phyloP scores from a whole-genome alignment of 257 asterid species.

The Fraxinus pennsylvanica region DNA sequence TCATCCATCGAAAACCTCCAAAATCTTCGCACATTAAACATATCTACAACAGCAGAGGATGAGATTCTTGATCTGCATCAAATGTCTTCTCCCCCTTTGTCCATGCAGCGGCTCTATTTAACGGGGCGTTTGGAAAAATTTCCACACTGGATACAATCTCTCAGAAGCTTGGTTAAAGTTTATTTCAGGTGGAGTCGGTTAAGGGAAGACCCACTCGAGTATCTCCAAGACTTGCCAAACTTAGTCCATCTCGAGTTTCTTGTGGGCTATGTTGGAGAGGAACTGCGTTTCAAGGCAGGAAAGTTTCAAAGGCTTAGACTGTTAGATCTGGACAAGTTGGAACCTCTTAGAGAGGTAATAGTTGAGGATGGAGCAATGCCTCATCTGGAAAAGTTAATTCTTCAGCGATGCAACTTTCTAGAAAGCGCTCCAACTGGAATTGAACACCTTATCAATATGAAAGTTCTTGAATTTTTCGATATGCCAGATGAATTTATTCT shows the following conservation, averaged over 20 bases:
- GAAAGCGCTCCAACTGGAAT: constrained; percentile 28
- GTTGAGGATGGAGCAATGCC: constrained; percentile 32
- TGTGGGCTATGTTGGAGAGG: constrained; percentile 20
- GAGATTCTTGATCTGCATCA: constrained; percentile 28
- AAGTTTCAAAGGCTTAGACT: constrained; percentile 27
- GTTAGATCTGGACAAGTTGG: constrained; percentile 19
- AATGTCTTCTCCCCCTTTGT: constrained; percentile 11
- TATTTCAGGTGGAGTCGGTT: constrained; percentile 21
- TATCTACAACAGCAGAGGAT: constrained; percentile 13
- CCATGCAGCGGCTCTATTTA: constrained; percentile 26
- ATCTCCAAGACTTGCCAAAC: constrained; percentile 35
- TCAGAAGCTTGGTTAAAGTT: constrained; percentile 22
- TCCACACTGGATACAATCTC: constrained; percentile 32
- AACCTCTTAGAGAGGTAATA: constrained; percentile 7
- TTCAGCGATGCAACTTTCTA: constrained; percentile 22
- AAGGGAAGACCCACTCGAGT: constrained; percentile 25
- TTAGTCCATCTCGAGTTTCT: constrained; percentile 26
- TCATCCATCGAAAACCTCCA: constrained; percentile 20
- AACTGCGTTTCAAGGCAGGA: constrained; percentile 25
- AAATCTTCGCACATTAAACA: constrained; percentile 16
- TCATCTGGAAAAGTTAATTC: constrained; percentile 15
- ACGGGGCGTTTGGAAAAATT: constrained; percentile 23
- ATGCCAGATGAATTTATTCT: constrained; percentile 24
- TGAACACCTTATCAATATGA: constrained; percentile 18
- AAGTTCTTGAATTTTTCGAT: constrained; percentile 23